Evolutionary conservation across 2,329 filamentous ascomycete species (phyloP), one percentile per base, ranked within the genome.

Genomic region (Apiospora marii): DNA sequence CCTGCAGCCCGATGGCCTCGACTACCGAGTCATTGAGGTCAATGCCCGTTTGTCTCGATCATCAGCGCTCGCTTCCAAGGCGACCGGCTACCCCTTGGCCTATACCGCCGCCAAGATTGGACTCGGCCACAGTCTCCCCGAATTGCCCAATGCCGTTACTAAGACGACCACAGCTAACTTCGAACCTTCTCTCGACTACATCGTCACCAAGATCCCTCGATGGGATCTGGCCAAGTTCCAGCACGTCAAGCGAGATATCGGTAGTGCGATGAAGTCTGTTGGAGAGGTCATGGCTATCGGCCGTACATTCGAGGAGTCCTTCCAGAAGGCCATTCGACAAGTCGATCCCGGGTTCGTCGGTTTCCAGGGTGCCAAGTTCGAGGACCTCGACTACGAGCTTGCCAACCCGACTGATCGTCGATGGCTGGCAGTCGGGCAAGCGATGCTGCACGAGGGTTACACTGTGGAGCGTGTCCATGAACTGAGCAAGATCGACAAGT

Each of bases 151-250:
- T 80, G 96, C 96, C 73, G 96, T 99, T 72, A 99, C 96, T 74
- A 98, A 98, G 87, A 98, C 96, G 16, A 99, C 96, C 24, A 98
- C 96, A 12, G 96, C 96, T 81, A 98, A 98, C 88, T 99, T 99
- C 82, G 96, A 99, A 84, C 96, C 96, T 70, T 97, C 94, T 74
- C 87, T 99, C 76, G 96, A 99, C 81, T 99, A 99, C 83, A 94
- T 99, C 76, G 96, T 99, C 76, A 98, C 95, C 78, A 99, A 99
- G 88, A 98, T 99, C 78, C 96, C 96, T 78, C 92, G 96, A 80
- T 99, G 96, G 96, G 96, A 99, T 88, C 85, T 99, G 81, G 92
- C 94, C 87, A 99, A 99, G 87, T 99, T 99, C 89, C 96, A 98
- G 86, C 96, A 98, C 80, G 96, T 99, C 76, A 97, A 98, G 88